Percentiles rank a stretch among this genome's conserved stretches.
Evolutionary conservation across 257 asterid genomes (phyloP).

Genomic region (Coffea canephora): DNA sequence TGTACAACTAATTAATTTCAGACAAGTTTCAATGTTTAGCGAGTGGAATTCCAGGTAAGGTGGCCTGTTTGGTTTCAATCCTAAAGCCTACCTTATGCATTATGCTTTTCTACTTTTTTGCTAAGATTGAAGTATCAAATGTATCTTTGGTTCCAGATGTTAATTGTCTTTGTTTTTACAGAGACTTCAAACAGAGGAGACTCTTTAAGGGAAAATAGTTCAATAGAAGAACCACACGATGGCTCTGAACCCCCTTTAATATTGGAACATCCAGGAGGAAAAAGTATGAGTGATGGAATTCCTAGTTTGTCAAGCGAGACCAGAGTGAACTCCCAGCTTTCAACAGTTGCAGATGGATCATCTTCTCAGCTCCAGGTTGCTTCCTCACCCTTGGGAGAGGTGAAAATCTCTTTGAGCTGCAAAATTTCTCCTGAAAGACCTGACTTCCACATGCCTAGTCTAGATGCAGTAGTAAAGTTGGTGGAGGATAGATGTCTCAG

Average conservation of each 20-base stretch:
- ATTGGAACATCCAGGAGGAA: conserved; percentile 24
- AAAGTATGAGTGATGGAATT: conserved; percentile 19
- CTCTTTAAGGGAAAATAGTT: conserved; percentile 26
- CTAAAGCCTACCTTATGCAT: not conserved
- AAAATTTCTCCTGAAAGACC: conserved; percentile 19
- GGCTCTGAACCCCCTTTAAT: conserved; percentile 26
- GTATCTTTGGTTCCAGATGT: not conserved
- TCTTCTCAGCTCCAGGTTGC: conserved; percentile 23
- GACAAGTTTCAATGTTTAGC: not conserved
- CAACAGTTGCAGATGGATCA: conserved; percentile 6
- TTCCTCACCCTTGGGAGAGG: conserved; percentile 34
- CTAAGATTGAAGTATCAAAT: conserved; percentile 8
- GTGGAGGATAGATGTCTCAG: conserved; percentile 41
- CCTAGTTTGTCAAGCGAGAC: not conserved
- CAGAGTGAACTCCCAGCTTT: not conserved
- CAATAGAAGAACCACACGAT: conserved; percentile 18
- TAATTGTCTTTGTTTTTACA: conserved; percentile 24
- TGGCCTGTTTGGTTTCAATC: not conserved
- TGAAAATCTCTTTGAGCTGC: conserved; percentile 29
- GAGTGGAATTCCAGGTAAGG: not conserved
- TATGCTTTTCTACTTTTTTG: not conserved
- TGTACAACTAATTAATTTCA: not conserved
- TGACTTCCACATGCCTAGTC: conserved; percentile 28
- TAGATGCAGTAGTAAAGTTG: conserved; percentile 30
- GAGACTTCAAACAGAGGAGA: conserved; percentile 36